phyloP scores from a whole-genome alignment of 495 filamentous ascomycete genomes.

The Penicillium crystallinum region DNA sequence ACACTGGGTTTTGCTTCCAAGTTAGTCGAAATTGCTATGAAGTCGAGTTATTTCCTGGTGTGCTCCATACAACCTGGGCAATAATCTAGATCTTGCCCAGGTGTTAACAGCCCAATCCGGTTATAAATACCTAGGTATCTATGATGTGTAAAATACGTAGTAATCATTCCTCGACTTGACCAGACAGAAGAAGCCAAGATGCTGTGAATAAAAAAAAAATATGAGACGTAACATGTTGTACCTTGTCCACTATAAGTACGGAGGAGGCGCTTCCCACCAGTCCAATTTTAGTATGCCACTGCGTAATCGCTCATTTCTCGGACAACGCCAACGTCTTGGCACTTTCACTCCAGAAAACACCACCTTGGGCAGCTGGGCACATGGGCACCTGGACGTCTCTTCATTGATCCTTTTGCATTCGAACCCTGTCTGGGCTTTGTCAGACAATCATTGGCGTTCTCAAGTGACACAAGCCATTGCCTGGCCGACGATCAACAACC shows the following conservation, averaged over 20 bases:
- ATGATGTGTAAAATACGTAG: too few species aligned
- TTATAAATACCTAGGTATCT: too few species aligned
- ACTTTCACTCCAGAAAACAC: not conserved
- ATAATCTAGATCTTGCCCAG: too few species aligned
- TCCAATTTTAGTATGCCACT: not conserved
- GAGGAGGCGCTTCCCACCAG: not conserved
- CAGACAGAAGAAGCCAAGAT: not conserved
- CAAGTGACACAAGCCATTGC: constrained; percentile 9
- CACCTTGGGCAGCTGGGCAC: not conserved
- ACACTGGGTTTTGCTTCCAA: too few species aligned
- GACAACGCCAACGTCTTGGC: constrained; percentile 3
- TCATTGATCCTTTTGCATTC: not conserved
- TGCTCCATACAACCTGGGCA: too few species aligned
- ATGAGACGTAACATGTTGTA: not conserved
- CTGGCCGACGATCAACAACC: constrained; percentile 25
- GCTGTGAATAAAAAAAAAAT: not conserved
- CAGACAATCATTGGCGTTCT: not conserved
- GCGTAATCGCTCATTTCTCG: constrained; percentile 6
- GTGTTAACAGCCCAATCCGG: too few species aligned
- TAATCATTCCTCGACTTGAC: too few species aligned
- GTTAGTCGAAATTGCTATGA: too few species aligned
- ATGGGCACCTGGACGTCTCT: not conserved
- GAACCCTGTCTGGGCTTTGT: not conserved
- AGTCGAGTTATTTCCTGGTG: too few species aligned
- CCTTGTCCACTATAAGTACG: too few species aligned